Evolutionary conservation across 306 rosid species (phyloP).

Genomic region (Nissolia schottii): DNA sequence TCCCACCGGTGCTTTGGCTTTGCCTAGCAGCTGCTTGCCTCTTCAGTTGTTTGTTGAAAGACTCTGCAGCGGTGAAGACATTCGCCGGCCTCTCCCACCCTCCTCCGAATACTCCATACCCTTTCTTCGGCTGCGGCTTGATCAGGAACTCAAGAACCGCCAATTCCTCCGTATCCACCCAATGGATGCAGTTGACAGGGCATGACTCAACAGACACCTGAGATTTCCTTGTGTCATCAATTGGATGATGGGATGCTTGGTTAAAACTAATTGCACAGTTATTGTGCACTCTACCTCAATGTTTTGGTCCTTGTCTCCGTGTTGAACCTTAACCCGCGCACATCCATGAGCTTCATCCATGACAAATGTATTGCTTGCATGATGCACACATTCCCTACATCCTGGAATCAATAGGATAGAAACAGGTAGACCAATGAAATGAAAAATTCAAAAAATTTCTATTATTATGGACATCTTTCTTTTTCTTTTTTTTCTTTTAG

Average conservation of each 20-base stretch:
- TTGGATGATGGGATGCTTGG: neutral
- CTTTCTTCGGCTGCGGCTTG: conserved; percentile 65
- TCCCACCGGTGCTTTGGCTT: conserved; percentile 30
- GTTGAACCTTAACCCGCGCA: conserved; percentile 76
- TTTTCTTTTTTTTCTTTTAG: too few species aligned
- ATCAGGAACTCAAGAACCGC: conserved; percentile 64
- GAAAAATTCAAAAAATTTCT: neutral
- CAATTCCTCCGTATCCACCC: conserved; percentile 64
- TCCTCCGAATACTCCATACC: conserved; percentile 73
- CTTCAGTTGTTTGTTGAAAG: conserved; percentile 45
- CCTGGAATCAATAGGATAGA: conserved; percentile 36
- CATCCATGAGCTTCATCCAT: conserved; percentile 65
- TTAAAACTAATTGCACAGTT: neutral
- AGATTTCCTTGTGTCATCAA: conserved; percentile 1
- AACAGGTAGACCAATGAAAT: neutral
- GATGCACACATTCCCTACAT: conserved; percentile 68
- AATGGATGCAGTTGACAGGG: conserved; percentile 73
- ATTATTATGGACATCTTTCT: neutral
- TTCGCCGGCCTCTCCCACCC: conserved; percentile 79
- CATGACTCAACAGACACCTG: conserved; percentile 76
- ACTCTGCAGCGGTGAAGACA: conserved; percentile 66
- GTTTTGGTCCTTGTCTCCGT: conserved; percentile 53
- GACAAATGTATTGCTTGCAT: conserved; percentile 60
- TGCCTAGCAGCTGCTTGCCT: conserved; percentile 8
- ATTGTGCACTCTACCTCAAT: conserved; percentile 47